A percentile compares a stretch with the other conserved stretches of the same genome.
These are phyloP conservation scores for Rubia peregrina DNA, from an alignment of 305 asterid genomes.

Conservation along the genomic window DNA sequence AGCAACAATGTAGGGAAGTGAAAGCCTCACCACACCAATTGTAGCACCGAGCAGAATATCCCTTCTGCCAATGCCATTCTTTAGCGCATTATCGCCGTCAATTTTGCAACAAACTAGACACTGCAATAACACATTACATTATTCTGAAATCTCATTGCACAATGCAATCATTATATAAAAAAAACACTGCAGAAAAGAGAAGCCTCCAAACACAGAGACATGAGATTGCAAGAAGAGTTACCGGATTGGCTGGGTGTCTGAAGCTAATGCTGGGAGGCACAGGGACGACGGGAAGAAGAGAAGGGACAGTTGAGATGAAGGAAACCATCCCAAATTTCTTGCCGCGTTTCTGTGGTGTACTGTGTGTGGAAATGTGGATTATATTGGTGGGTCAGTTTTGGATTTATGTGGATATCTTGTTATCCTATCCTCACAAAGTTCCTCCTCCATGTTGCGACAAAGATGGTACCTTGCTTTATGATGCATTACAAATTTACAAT, in stretches of 20 bases:
- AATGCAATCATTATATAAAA: neutral
- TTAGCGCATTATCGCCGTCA: conserved; percentile 29
- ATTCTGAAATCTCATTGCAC: neutral
- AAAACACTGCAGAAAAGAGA: neutral
- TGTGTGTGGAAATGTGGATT: conserved; percentile 3
- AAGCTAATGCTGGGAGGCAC: conserved; percentile 29
- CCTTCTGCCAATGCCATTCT: conserved; percentile 46
- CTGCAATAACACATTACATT: conserved; percentile 28
- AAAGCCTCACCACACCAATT: conserved; percentile 50
- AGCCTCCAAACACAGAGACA: neutral
- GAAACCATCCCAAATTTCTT: conserved; percentile 35
- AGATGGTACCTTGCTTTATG: neutral
- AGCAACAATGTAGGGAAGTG: conserved; percentile 6
- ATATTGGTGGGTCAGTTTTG: conserved; percentile 1
- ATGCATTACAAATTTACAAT: neutral
- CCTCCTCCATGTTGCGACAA: neutral
- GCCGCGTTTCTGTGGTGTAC: conserved; percentile 1
- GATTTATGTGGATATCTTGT: conserved; percentile 12
- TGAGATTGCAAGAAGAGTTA: conserved; percentile 20
- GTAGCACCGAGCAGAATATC: conserved; percentile 59
- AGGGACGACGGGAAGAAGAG: conserved; percentile 37
- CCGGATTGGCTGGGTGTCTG: conserved; percentile 32
- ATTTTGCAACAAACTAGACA: conserved; percentile 41
- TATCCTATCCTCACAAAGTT: conserved; percentile 14
- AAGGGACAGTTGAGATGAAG: conserved; percentile 63